Evolutionary conservation across 495 filamentous ascomycete genomes (phyloP).

Genomic region (Podospora conica): DNA sequence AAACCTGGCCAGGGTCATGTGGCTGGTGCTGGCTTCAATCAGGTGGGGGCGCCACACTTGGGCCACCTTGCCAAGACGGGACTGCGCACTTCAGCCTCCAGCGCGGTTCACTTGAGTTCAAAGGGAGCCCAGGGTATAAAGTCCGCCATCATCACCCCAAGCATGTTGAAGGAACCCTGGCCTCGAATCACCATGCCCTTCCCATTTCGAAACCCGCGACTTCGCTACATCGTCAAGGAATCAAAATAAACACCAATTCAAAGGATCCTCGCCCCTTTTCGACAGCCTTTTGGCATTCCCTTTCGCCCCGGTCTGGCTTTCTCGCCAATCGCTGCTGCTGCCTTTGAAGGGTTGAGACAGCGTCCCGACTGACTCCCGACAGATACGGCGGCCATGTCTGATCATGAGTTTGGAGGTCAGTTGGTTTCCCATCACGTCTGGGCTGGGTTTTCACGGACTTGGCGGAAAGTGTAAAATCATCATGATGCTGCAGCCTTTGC

Average conservation of each 20-base stretch:
- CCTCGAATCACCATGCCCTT: not conserved
- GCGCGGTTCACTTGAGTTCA: not conserved
- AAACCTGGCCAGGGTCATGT: not conserved
- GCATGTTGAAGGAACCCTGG: not conserved
- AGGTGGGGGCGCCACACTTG: not conserved
- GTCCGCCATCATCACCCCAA: not conserved
- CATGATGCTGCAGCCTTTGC: not conserved
- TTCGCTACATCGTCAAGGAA: not conserved
- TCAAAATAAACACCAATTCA: not conserved
- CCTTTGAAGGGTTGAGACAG: not conserved
- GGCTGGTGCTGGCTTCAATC: not conserved
- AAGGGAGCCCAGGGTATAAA: not conserved
- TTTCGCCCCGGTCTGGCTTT: not conserved
- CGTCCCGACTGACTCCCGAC: not conserved
- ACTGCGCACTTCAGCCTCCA: not conserved
- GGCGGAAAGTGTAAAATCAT: not conserved
- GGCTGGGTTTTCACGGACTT: not conserved
- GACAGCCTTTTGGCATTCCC: not conserved
- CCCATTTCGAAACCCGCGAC: not conserved
- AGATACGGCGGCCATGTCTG: constrained; percentile 66
- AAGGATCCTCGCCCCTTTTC: not conserved
- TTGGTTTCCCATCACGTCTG: constrained; percentile 7
- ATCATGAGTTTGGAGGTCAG: constrained; percentile 79
- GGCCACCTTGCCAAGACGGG: not conserved
- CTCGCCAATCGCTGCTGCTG: not conserved